Evolutionary conservation across 805 yeast species (phyloP).

Genomic region (Cyberlindnera veronae): DNA sequence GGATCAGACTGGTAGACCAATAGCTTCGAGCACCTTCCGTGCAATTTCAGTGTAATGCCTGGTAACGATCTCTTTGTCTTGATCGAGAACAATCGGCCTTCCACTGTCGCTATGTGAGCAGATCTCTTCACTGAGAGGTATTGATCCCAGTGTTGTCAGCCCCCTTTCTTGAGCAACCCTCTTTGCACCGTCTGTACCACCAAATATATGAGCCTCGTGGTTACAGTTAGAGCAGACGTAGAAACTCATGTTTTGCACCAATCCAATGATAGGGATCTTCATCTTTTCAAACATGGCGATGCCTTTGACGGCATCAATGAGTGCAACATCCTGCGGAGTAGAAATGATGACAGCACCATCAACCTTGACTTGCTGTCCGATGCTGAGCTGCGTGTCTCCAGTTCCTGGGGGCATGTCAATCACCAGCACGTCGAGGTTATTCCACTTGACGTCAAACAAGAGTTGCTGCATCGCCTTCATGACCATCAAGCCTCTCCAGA

Average conservation of each 20-base stretch:
- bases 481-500: conserved; percentile 85
- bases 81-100: conserved; percentile 52
- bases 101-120: conserved; percentile 64
- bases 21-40: conserved; percentile 23
- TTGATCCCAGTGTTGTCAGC: conserved; percentile 54
- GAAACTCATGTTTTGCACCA: conserved; percentile 81
- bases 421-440: conserved; percentile 59
- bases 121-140: conserved; percentile 63
- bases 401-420: conserved; percentile 92
- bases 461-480: conserved; percentile 84
- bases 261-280: conserved; percentile 66
- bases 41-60: conserved; percentile 50
- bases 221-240: conserved; percentile 72
- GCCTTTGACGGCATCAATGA: conserved; percentile 77
- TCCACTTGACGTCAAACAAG: conserved; percentile 81
- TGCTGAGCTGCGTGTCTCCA: conserved; percentile 80
- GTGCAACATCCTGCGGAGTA: conserved; percentile 83
- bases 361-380: conserved; percentile 72
- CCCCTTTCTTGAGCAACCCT: conserved; percentile 48
- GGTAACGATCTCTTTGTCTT: conserved; percentile 35
- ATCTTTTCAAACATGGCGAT: conserved; percentile 74
- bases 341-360: conserved; percentile 82
- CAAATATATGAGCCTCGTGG: conserved; percentile 74
- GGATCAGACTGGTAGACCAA: neutral
- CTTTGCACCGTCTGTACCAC: conserved; percentile 49